Base-by-base conservation (phyloP, 2,329 filamentous ascomycete genomes). In the Didymella glomerata region DNA sequence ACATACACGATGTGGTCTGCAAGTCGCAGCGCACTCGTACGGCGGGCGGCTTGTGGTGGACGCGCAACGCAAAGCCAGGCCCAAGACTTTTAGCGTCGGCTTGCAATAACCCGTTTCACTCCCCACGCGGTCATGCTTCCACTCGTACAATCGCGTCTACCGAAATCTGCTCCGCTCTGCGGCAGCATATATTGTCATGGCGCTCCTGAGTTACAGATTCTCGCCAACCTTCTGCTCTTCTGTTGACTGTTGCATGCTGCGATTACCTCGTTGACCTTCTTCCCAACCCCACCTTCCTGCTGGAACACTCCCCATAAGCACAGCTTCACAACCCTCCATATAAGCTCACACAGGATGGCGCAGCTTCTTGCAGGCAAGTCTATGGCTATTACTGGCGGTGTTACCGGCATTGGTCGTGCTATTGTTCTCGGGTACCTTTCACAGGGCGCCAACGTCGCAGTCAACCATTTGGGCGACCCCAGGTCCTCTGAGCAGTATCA, bases 311-410 rank as follows among this genome's bases (percentile, higher is more conserved):
- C 48, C 60, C 55, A 49, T 61, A 24, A 45, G 6, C 7, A 14
- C 41, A 44, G 41, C 22, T 44, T 41, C 18, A 24, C 38, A 44
- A 25, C 41, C 14, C 22, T n/a, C 6, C 5, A 2, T 27, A 8
- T 7, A n/a, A 44, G 24, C 22, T 14, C 11, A 1, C 13, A 47
- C 32, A 28, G 28, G 16, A 61, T 62, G 34, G 61, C 71, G 27
- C 67, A 76, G 55, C 84, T 95, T 67, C 86, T 96, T 57, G 74
- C 80, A 54, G 87, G 86, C 76, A 96, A 96, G 78, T 89, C 88
- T 13, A 91, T 91, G 77, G 90, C 92, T 74, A 92, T 97, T 70
- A 96, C 92, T 0, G 92, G 93, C 64, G 92, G 91, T 57, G 89
- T 90, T 3, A 96, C 92, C 1, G 92, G 92, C 54, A 96, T 96